Base-by-base conservation (phyloP, 2,329 filamentous ascomycete genomes). In the Exophiala xenobiotica region DNA sequence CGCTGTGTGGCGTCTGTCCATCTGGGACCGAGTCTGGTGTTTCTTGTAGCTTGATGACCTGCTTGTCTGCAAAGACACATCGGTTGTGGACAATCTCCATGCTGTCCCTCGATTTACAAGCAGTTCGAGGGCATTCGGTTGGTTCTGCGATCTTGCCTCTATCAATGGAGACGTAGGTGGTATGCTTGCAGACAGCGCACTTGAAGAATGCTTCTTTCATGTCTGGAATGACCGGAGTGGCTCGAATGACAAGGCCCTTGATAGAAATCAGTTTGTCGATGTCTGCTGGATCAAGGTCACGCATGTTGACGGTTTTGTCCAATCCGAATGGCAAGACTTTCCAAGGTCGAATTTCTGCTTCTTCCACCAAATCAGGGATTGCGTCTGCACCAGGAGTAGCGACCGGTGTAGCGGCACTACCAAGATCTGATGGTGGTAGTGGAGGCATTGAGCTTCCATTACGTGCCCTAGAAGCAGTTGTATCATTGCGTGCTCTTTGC, bases 191-290 rank as follows among this genome's bases (percentile, higher is more conserved):
- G 20, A 92, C 83, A 52, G 90, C 88, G 73, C 93, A 99, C 58
- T 89, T 87, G 81, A 99, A 99, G 74, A 96, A 96, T 0, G 93
- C 93, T 67, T 96, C 89, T 73, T 95, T 96, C 95, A 99, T 99
- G 64, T 99, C 93, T 0, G 93, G 93, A 59, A 99, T 97, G 59
- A 99, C 88, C 0, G 93, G 90, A 0, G 93, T 97, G 2, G 93
- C 88, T 56, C 93, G 85, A 64, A 99, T 99, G 54, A 99, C 93
- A 12, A 99, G 78, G 39, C 93, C 93, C 72, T 97, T 99, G 71
- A 99, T 86, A 60, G 86, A 89, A 60, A 99, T 86, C 59, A 99
- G 81, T 66, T 95, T 95, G 71, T 99, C 95, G 82, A 97, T 96
- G 65, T 97, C 90, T 49, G 87, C 87, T 3, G 93, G 93, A 66